Evolutionary conservation across 2,329 filamentous ascomycete species (phyloP).

Genomic region (Trichoderma sp.): DNA sequence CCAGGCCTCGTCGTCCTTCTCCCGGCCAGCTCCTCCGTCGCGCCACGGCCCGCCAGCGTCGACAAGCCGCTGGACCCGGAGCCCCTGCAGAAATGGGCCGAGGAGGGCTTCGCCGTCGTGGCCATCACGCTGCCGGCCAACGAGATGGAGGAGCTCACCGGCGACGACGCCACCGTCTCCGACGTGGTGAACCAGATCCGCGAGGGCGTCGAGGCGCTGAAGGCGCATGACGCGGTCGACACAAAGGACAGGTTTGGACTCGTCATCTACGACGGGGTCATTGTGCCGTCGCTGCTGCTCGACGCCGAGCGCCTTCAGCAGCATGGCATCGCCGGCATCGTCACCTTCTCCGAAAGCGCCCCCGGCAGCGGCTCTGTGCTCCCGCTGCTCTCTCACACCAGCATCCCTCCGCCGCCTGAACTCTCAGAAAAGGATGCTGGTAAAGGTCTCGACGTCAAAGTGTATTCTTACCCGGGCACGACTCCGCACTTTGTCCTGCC

Average conservation of each 20-base stretch:
- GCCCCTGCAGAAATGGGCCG: conserved; percentile 44
- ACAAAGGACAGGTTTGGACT: conserved; percentile 39
- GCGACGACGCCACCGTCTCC: not conserved
- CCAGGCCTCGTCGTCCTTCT: conserved; percentile 42
- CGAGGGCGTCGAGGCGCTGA: not conserved
- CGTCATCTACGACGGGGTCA: conserved; percentile 20
- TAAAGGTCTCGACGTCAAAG: not conserved
- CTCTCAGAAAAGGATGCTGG: not conserved
- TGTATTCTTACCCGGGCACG: conserved; percentile 37
- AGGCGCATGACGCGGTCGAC: conserved; percentile 31
- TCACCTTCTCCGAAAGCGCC: conserved; percentile 9
- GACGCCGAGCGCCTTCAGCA: not conserved
- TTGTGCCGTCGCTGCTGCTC: not conserved
- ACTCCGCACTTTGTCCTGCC: conserved; percentile 51
- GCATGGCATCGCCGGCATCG: conserved; percentile 21
- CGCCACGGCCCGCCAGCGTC: conserved; percentile 5
- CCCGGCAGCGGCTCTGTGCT: not conserved
- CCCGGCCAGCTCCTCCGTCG: conserved; percentile 13
- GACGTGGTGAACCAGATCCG: conserved; percentile 4
- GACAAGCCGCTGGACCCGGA: conserved; percentile 30
- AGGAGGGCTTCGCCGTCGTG: conserved; percentile 43
- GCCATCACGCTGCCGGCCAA: conserved; percentile 22
- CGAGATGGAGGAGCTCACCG: not conserved
- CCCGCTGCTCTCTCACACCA: conserved; percentile 17
- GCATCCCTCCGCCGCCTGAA: not conserved